These are phyloP conservation scores for Neonectria faginata DNA, from an alignment of 2,329 filamentous ascomycete species.

Conservation along the genomic window DNA sequence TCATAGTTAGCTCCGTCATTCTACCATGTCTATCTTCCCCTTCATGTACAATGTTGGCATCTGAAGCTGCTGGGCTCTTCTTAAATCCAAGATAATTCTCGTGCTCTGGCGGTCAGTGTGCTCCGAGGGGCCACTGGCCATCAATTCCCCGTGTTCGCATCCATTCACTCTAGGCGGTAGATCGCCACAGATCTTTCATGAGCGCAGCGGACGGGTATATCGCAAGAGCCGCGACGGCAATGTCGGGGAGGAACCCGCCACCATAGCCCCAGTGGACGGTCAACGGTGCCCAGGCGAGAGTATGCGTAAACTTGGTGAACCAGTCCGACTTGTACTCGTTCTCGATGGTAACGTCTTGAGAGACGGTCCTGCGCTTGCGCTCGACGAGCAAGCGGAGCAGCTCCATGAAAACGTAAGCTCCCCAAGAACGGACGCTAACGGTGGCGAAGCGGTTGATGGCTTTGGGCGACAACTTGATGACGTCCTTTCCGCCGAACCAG, in stretches of 20 bases:
- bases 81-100: background rate
- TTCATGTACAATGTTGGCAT: constrained; percentile 14
- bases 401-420: constrained; percentile 80
- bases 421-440: constrained; percentile 86
- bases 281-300: constrained; percentile 82
- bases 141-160: background rate
- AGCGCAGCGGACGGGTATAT: constrained; percentile 58
- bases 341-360: constrained; percentile 49
- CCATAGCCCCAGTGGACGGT: constrained; percentile 86
- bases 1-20: background rate
- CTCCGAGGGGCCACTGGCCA: background rate
- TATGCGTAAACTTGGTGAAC: constrained; percentile 76
- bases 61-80: background rate
- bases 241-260: constrained; percentile 64
- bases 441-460: constrained; percentile 71
- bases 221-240: constrained; percentile 56
- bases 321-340: constrained; percentile 62
- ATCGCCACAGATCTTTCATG: constrained; percentile 60
- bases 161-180: constrained; percentile 46
- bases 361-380: constrained; percentile 54
- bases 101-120: background rate
- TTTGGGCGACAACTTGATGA: constrained; percentile 69
- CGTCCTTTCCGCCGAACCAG: constrained; percentile 79
- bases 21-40: background rate
- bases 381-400: constrained; percentile 71